Evolutionary conservation across 208 protist species (phyloP).

Genomic region (Trypanosoma boissoni): DNA sequence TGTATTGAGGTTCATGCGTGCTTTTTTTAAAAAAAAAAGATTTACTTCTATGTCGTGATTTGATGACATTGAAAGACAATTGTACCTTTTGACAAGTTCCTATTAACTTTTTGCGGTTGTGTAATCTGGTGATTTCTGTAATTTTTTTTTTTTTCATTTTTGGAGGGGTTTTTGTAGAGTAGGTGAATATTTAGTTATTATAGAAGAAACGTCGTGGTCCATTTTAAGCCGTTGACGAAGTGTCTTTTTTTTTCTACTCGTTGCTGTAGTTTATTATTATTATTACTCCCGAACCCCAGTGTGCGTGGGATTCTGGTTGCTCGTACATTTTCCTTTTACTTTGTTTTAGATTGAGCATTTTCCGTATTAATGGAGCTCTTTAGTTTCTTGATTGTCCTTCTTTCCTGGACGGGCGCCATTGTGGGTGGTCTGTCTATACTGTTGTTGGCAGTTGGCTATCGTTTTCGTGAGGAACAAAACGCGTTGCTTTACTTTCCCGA

Average conservation of each 20-base stretch:
- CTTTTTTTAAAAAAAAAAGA: too few species aligned
- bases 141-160: constrained; percentile 9
- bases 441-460: constrained; percentile 27
- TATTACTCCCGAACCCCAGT: too few species aligned
- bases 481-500: constrained; percentile 70
- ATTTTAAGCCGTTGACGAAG: too few species aligned
- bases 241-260: constrained; percentile 1
- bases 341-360: background rate
- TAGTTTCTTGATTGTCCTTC: constrained; percentile 4
- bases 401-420: constrained; percentile 18
- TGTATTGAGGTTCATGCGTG: too few species aligned
- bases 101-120: constrained; percentile 2
- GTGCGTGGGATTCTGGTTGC: too few species aligned
- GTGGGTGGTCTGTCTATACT: constrained; percentile 18
- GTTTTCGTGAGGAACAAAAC: constrained; percentile 42
- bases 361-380: background rate
- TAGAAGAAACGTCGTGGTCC: background rate
- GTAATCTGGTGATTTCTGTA: background rate
- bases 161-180: background rate
- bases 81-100: constrained; percentile 1
- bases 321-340: background rate
- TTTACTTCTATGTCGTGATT: too few species aligned
- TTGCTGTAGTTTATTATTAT: background rate
- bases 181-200: constrained; percentile 6
- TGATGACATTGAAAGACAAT: background rate